Conservation (phyloP, 2,329 filamentous ascomycete genomes). For the Aciculosporium take region DNA sequence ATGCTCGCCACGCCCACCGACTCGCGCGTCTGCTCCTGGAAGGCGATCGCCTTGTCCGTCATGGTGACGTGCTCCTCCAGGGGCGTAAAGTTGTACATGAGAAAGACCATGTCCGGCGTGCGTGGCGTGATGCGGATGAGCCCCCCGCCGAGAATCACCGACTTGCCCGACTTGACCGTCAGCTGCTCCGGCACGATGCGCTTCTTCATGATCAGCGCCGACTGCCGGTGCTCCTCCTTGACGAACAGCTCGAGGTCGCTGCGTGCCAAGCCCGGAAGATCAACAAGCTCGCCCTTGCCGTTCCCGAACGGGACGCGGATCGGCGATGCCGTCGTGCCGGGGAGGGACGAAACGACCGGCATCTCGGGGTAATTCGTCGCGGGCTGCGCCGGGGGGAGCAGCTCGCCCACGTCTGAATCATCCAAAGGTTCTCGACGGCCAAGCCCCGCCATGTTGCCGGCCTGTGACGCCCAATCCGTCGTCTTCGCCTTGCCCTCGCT, state of each 20-base stretch:
- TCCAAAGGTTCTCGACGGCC: conserved; percentile 7
- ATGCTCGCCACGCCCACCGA: conserved; percentile 48
- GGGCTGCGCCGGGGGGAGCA: conserved; percentile 62
- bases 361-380: conserved; percentile 69
- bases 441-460: background rate
- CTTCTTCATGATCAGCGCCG: conserved; percentile 66
- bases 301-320: conserved; percentile 84
- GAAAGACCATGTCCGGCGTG: conserved; percentile 44
- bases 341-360: conserved; percentile 72
- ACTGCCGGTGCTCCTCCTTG: conserved; percentile 45
- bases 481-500: conserved; percentile 15
- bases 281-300: conserved; percentile 79
- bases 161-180: conserved; percentile 60
- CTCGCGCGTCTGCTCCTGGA: conserved; percentile 50
- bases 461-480: background rate
- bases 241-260: conserved; percentile 60
- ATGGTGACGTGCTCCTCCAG: conserved; percentile 61
- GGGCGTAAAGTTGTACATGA: conserved; percentile 80
- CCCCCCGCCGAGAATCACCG: conserved; percentile 63
- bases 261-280: conserved; percentile 73
- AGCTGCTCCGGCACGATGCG: conserved; percentile 61
- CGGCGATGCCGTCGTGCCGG: conserved; percentile 88
- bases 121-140: conserved; percentile 76
- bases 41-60: conserved; percentile 63
- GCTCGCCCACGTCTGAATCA: conserved; percentile 28